phyloP scores from a whole-genome alignment of 2,329 filamentous ascomycete species.

The Tolypocladium ophioglossoides region DNA sequence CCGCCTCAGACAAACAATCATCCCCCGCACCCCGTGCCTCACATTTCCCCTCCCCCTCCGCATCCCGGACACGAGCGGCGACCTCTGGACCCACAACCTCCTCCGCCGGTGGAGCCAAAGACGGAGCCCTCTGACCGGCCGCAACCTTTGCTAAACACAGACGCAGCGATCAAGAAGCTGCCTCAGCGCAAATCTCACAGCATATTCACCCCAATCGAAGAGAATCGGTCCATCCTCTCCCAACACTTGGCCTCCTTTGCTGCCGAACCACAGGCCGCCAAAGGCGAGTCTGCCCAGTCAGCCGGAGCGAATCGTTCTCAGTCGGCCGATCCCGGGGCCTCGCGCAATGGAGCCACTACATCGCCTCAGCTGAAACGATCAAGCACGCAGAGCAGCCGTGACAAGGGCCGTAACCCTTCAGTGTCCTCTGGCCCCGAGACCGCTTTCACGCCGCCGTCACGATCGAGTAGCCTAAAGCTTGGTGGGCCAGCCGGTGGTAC shows the following conservation, averaged over 20 bases:
- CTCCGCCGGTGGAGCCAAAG: constrained; percentile 39
- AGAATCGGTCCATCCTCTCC: constrained; percentile 77
- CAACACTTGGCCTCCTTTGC: constrained; percentile 67
- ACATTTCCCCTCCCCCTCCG: constrained; percentile 40
- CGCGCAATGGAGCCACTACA: constrained; percentile 39
- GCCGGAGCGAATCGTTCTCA: constrained; percentile 41
- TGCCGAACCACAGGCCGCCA: constrained; percentile 34
- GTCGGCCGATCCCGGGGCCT: constrained; percentile 51
- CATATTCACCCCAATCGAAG: constrained; percentile 96
- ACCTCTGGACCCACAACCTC: constrained; percentile 40
- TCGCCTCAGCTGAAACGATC: constrained; percentile 45
- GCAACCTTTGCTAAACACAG: constrained; percentile 38
- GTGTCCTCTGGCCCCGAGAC: constrained; percentile 56
- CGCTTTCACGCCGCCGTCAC: constrained; percentile 57
- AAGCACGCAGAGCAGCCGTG: constrained; percentile 34
- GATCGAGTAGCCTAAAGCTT: constrained; percentile 65
- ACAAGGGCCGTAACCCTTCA: constrained; percentile 36
- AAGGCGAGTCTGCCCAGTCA: constrained; percentile 23
- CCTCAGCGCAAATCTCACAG: constrained; percentile 76
- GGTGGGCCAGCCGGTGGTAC: constrained; percentile 45
- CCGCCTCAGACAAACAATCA: constrained; percentile 48
- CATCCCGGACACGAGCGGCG: constrained; percentile 20
- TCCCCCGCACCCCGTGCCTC: constrained; percentile 35
- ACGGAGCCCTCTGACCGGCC: constrained; percentile 36
- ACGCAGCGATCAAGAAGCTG: constrained; percentile 46